Base-by-base conservation (phyloP, 2,329 filamentous ascomycete species). In the Sporothrix curviconia region DNA sequence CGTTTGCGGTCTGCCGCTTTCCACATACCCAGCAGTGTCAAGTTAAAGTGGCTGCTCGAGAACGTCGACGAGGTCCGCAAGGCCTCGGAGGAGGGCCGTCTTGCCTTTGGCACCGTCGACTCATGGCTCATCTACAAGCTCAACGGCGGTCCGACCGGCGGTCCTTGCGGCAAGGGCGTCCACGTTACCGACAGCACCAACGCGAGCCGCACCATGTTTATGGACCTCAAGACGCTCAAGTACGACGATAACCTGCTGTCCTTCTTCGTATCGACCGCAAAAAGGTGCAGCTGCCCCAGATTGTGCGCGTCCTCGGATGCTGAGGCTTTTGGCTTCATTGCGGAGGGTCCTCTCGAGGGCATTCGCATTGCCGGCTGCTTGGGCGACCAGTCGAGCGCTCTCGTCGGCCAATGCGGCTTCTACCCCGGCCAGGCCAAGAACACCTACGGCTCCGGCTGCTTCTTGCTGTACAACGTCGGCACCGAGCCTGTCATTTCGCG, bases 201-300 rank as follows among this genome's bases (percentile, higher is more conserved):
- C 69, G 91, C 91, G 19, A 92, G 88, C 55, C 79, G 91, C 67
- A 96, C 91, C 60, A 95, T 95, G 90, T 94, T 96, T 72, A 92
- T 95, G 86, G 90, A 95, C 72, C 78, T 96, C 55, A 80, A 84
- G 65, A 92, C 85, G 11, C 78, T 90, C 59, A 71, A 91, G 65
- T 96, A 95, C 71, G 89, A 92, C 68, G 83, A 90, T 57, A 78
- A 78, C 40, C 79, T 95, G 25, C 75, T 95, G 25, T 74, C 83
- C 24, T 95, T 95, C 74, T 95, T 95, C 72, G 82, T 46, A 80
- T 96, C 61, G 79, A 83, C 66, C 70, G 66, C 50, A 78, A 76
- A 56, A 92, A 92, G 70, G 75, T 95, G 42, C 77, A 81, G 52
- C 76, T 96, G 12, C 91, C 91, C n/a, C 83, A 85, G 66, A 95